A percentile compares a stretch with the other conserved stretches of the same genome.
phyloP scores from a whole-genome alignment of 2,329 filamentous ascomycete genomes.

The Penicillium polonicum region DNA sequence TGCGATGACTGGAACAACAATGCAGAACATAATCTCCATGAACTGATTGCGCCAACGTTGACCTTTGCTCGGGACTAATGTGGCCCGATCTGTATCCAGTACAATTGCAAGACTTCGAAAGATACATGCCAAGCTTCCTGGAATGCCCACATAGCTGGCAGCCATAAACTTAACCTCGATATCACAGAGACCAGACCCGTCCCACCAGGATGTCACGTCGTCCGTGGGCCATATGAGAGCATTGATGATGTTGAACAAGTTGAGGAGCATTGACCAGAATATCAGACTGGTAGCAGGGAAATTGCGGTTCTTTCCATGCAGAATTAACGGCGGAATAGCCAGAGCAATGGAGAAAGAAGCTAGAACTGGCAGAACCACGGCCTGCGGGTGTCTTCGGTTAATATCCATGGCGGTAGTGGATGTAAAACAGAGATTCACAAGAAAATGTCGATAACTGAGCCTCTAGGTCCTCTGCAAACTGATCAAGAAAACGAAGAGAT shows the following conservation, averaged over 20 bases:
- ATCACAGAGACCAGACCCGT: slow-evolving; percentile 63
- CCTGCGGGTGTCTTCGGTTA: slow-evolving; percentile 26
- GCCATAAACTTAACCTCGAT: slow-evolving; percentile 60
- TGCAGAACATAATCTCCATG: slow-evolving; percentile 57
- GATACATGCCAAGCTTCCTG: slow-evolving; percentile 57
- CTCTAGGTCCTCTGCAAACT: neutral
- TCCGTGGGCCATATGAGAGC: slow-evolving; percentile 64
- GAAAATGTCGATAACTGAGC: neutral
- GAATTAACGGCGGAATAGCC: slow-evolving; percentile 56
- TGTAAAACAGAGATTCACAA: neutral
- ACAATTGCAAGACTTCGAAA: slow-evolving; percentile 60
- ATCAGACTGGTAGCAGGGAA: slow-evolving; percentile 59
- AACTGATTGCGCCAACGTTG: slow-evolving; percentile 49
- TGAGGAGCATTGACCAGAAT: slow-evolving; percentile 56
- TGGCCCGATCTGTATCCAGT: slow-evolving; percentile 58
- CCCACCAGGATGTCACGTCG: slow-evolving; percentile 55
- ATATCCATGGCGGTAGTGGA: slow-evolving; percentile 7
- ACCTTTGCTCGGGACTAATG: slow-evolving; percentile 50
- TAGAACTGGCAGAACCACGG: slow-evolving; percentile 49
- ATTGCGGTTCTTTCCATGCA: slow-evolving; percentile 62
- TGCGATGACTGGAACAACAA: slow-evolving; percentile 54
- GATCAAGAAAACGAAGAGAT: neutral
- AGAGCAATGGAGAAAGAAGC: slow-evolving; percentile 53
- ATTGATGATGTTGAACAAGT: slow-evolving; percentile 61
- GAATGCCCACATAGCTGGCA: slow-evolving; percentile 53